Percentiles rank a stretch among this genome's conserved stretches.
Evolutionary conservation across 495 filamentous ascomycete species (phyloP).

Genomic region (Letharia columbiana): DNA sequence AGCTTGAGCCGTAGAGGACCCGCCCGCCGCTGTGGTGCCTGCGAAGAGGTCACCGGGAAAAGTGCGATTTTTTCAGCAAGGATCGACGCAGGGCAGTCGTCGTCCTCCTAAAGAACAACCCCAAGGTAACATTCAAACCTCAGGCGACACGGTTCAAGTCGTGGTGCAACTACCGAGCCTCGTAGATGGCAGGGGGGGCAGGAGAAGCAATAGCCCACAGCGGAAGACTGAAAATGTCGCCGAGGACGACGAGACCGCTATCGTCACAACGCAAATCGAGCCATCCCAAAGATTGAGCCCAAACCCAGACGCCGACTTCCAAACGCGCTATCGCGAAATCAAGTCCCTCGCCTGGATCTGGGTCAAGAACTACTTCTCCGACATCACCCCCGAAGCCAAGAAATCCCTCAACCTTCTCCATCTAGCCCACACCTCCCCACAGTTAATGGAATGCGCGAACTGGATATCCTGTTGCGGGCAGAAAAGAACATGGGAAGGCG

Average conservation of each 20-base stretch:
- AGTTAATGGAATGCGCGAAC: conserved; percentile 19
- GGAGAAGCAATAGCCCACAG: background rate
- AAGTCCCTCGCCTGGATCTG: conserved; percentile 17
- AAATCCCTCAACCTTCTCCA: conserved; percentile 6
- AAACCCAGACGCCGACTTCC: conserved; percentile 6
- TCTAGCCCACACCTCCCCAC: conserved; percentile 4
- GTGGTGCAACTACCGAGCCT: background rate
- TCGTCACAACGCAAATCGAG: background rate
- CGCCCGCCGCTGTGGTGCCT: background rate
- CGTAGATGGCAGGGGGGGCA: background rate
- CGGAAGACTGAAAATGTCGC: background rate
- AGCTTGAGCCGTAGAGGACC: background rate
- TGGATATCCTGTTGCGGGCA: conserved; percentile 12
- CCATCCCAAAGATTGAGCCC: too few relatives aligned
- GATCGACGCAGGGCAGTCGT: background rate
- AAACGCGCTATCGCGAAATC: conserved; percentile 3
- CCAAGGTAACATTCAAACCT: background rate
- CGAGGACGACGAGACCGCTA: background rate
- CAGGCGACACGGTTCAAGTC: background rate
- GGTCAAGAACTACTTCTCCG: conserved; percentile 10
- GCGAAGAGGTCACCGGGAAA: background rate
- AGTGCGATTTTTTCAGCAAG: background rate
- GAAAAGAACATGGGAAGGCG: conserved; percentile 16
- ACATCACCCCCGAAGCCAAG: background rate
- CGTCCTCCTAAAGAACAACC: background rate